Percentiles rank a stretch among this genome's conserved stretches.
These are phyloP conservation scores for Gracilaria domingensis DNA, from an alignment of 23 red algal genomes.

Conservation along the genomic window DNA sequence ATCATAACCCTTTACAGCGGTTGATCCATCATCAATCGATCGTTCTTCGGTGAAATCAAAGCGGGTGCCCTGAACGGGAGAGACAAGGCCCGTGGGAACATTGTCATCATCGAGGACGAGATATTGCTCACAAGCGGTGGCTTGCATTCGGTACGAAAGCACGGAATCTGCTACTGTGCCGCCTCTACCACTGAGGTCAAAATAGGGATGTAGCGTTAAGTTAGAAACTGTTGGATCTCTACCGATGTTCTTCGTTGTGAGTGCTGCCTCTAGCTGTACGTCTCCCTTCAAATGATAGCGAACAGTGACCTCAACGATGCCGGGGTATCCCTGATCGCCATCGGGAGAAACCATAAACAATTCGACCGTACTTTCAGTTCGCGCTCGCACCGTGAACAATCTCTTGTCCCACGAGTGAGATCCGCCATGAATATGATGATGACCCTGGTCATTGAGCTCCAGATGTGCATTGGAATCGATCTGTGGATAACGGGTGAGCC, in stretches of 20 bases:
- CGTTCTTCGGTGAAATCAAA: slow-evolving; percentile 47
- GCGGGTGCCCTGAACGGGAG: slow-evolving; percentile 33
- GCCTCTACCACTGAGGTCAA: slow-evolving; percentile 68
- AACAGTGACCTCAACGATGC: slow-evolving; percentile 46
- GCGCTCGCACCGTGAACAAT: slow-evolving; percentile 34
- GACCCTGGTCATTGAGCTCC: slow-evolving; percentile 63
- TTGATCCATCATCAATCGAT: background rate
- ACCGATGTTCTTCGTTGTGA: slow-evolving; percentile 47
- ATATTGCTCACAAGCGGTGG: slow-evolving; percentile 35
- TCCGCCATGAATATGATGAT: slow-evolving; percentile 75
- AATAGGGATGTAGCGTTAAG: slow-evolving; percentile 73
- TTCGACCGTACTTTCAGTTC: slow-evolving; percentile 41
- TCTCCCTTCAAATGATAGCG: slow-evolving; percentile 60
- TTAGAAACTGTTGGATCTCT: slow-evolving; percentile 56
- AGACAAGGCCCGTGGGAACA: slow-evolving; percentile 32
- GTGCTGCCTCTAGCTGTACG: slow-evolving; percentile 39
- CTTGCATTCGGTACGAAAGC: slow-evolving; percentile 32
- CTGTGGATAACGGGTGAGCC: slow-evolving; percentile 16
- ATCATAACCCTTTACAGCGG: slow-evolving; percentile 16
- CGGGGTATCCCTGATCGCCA: slow-evolving; percentile 75
- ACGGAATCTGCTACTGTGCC: slow-evolving; percentile 38
- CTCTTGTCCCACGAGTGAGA: slow-evolving; percentile 49
- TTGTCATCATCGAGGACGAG: slow-evolving; percentile 43
- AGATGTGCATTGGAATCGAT: slow-evolving; percentile 7
- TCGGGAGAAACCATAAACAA: slow-evolving; percentile 61